Evolutionary conservation across 2,329 filamentous ascomycete species (phyloP), one percentile per base, ranked within the genome.

Genomic region (Aaosphaeria pasadenensis): DNA sequence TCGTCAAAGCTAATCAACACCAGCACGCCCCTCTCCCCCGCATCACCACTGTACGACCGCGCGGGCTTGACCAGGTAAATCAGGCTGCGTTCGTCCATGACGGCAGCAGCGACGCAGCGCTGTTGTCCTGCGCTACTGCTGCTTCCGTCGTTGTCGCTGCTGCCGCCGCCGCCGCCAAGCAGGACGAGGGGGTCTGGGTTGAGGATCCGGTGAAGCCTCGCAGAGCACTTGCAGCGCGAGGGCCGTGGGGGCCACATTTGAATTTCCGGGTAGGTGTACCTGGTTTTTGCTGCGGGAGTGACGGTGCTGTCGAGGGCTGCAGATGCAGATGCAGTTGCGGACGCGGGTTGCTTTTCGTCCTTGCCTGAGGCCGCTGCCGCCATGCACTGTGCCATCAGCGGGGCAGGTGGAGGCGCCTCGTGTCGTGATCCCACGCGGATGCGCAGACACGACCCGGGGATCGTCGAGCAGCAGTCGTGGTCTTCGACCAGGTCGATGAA

Each of bases 401-500:
- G 17, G 17, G 17, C 17, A 24, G 17, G 17, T 24, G 17, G 17
- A 24, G 17, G 17, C 28, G 66, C 67, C 6, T 66, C 54, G 11
- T 63, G 69, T 38, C 80, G 71, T 30, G 75, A 71, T 3, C 77
- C 76, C 7, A 80, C 68, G 29, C 79, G 74, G 4, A 87, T 67
- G 4, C 77, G 74, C 9, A 82, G 66, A 13, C 71, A 71, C 53
- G 68, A 50, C 13, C 47, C 49, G n/a, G 47, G 39, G 51, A 62
- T 58, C n/a, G 64, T 55, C 3, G 60, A 52, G 31, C 63, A 71
- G 47, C 67, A 71, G 2, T 63, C 43, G 3, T 76, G 67, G 51
- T 81, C 76, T 51, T 84, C 74, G 5, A 85, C 77, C 0, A 87
- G 62, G 54, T 87, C 84, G 5, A 87, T 46, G 56, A 82, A 86